Percentiles rank a stretch among this genome's conserved stretches.
Evolutionary conservation across 441 rosid genomes (phyloP).

Genomic region (Aquilaria agallochum): DNA sequence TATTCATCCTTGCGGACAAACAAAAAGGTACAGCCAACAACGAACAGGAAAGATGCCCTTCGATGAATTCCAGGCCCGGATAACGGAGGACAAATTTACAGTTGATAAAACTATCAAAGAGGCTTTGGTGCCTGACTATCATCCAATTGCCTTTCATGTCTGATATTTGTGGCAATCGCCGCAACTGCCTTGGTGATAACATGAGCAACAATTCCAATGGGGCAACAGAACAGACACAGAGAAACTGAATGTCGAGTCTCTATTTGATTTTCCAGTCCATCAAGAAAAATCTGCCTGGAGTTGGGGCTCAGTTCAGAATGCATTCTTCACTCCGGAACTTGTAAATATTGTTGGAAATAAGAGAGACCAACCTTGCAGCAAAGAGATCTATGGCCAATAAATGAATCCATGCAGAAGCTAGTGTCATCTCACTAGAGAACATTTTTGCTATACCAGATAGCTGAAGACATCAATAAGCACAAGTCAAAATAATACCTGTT

Average conservation of each 20-base stretch:
- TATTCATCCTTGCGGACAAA: too few relatives aligned
- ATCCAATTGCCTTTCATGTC: slow-evolving; percentile 16
- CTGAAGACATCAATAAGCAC: slow-evolving; percentile 23
- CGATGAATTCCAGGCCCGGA: too few relatives aligned
- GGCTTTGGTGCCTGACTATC: too few relatives aligned
- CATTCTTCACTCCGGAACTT: not conserved
- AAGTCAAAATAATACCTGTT: too few relatives aligned
- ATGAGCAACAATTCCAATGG: slow-evolving; percentile 74
- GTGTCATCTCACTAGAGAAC: slow-evolving; percentile 81
- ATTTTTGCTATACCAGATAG: slow-evolving; percentile 74
- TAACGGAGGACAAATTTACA: too few relatives aligned
- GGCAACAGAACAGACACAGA: slow-evolving; percentile 82
- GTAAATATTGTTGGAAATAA: not conserved
- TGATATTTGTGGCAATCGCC: slow-evolving; percentile 17
- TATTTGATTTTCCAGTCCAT: slow-evolving; percentile 65
- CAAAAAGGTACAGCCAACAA: too few relatives aligned
- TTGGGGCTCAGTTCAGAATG: not conserved
- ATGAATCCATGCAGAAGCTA: slow-evolving; percentile 98
- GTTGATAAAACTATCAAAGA: too few relatives aligned
- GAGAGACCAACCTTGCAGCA: slow-evolving; percentile 67
- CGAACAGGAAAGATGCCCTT: too few relatives aligned
- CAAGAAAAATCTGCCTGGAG: slow-evolving; percentile 79
- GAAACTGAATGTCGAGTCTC: slow-evolving; percentile 94
- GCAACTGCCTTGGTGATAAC: slow-evolving; percentile 67
- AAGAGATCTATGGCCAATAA: slow-evolving; percentile 80